Evolutionary conservation across 305 asterid genomes (phyloP), one percentile per base, ranked within the genome.

Genomic region (Euphrasia arctica): DNA sequence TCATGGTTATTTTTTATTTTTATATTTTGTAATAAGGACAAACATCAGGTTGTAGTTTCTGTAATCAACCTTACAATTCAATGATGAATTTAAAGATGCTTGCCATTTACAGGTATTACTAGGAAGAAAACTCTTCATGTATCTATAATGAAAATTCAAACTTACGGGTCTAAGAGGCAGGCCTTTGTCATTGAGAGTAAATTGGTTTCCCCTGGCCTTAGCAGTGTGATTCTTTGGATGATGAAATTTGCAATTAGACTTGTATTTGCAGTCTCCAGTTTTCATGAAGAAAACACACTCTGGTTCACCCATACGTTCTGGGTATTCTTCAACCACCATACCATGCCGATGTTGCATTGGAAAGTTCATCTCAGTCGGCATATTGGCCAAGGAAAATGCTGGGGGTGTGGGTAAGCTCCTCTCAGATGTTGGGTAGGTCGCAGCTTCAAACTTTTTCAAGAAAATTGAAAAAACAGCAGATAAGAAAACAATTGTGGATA

Each of bases 141-240:
- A 3, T 13, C 36, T 8, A 54, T 4, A 25, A 11, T 4, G 54
- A 4, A 9, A 58, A 55, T 27, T 32, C 47, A 36, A 51, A 79
- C 96, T 79, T 83, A 90, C 99, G 72, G 96, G 99, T 87, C 99
- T 79, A 66, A 93, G 87, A 22, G 99, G 99, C 73, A 93, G 70
- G 77, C 99, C 99, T 76, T 88, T 93, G 75, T 88, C 91, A 65
- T 82, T 90, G 68, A 93, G 80, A 75, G 79, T 49, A 63, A 57
- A 73, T 4, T 86, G 11, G 63, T 59, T 67, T 13, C 83, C 43
- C 52, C 64, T 75, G 41, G 89, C 50, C 63, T 80, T 84, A 58
- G 85, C 22, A 41, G 41, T 54, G 47, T 75, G 87, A 69, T 54
- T 66, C 78, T 83, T 90, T 12, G 97, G 99, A 74, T 93, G 99